A percentile compares a stretch with the other conserved stretches of the same genome.
Conservation (phyloP, 2,329 filamentous ascomycete genomes). For the Colletotrichum sp. region DNA sequence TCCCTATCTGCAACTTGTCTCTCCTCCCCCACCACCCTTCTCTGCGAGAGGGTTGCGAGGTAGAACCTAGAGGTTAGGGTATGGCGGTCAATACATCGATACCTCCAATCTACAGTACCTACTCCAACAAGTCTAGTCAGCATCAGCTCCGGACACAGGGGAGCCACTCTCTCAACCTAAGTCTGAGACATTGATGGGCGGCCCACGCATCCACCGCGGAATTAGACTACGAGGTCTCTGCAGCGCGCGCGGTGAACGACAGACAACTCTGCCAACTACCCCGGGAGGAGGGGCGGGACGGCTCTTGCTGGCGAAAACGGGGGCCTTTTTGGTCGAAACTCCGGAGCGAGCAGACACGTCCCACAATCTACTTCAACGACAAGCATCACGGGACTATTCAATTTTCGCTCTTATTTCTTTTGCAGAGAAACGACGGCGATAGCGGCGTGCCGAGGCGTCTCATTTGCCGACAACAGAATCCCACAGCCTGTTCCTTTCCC, state of each 20-base stretch:
- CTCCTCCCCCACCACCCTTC: background rate
- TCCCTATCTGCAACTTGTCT: background rate
- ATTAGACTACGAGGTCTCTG: background rate
- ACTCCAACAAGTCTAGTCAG: background rate
- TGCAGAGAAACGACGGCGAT: background rate
- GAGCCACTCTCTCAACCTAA: background rate
- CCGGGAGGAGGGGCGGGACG: background rate
- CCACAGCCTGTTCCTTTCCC: background rate
- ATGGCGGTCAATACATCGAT: background rate
- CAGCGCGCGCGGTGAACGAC: background rate
- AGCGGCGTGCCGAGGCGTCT: background rate
- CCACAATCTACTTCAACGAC: background rate
- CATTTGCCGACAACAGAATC: background rate
- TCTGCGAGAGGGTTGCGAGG: background rate
- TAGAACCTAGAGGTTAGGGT: background rate
- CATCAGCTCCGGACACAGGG: background rate
- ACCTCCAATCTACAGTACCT: background rate
- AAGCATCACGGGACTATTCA: background rate
- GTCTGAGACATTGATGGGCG: constrained; percentile 9
- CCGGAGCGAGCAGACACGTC: background rate
- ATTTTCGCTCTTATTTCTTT: background rate
- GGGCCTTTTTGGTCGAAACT: background rate
- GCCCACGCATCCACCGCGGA: background rate
- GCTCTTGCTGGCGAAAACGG: background rate
- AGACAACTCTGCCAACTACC: background rate